Percentiles rank a stretch among this genome's conserved stretches.
Conservation (phyloP, 75 land plant species). For the Picea sitchensis region DNA sequence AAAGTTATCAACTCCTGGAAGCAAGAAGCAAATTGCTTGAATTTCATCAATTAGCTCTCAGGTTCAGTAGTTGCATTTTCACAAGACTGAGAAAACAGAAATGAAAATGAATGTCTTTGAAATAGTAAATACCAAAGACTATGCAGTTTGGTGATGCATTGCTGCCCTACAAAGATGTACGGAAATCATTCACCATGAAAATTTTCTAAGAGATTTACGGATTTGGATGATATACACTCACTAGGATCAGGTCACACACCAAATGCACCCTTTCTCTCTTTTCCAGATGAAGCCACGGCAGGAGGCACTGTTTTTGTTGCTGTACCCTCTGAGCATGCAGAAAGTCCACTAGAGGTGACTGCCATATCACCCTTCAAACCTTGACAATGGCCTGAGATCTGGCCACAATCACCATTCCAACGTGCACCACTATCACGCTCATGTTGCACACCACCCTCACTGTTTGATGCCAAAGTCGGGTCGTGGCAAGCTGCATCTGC, state of each 20-base stretch:
- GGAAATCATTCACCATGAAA: neutral
- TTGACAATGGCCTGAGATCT: neutral
- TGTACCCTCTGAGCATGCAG: constrained; percentile 3
- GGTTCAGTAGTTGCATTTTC: neutral
- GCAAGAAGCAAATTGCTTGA: neutral
- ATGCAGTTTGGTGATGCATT: neutral
- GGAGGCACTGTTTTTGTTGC: constrained; percentile 2
- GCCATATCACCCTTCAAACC: constrained; percentile 11
- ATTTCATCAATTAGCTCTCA: neutral
- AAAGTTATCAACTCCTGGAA: neutral
- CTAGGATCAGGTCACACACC: neutral
- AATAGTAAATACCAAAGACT: neutral
- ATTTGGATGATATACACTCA: constrained; percentile 6
- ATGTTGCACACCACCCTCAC: constrained; percentile 15
- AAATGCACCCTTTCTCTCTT: constrained; percentile 7
- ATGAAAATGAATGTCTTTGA: neutral
- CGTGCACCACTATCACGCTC: neutral
- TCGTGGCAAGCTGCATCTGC: constrained; percentile 56
- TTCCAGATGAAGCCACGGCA: constrained; percentile 1
- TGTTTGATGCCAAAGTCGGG: constrained; percentile 26
- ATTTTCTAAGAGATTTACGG: neutral
- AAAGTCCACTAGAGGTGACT: constrained; percentile 6
- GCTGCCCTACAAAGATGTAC: neutral
- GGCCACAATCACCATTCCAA: neutral
- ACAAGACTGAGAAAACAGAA: neutral